Base-by-base conservation (phyloP, 441 rosid species). In the Euphorbia celastroides region DNA sequence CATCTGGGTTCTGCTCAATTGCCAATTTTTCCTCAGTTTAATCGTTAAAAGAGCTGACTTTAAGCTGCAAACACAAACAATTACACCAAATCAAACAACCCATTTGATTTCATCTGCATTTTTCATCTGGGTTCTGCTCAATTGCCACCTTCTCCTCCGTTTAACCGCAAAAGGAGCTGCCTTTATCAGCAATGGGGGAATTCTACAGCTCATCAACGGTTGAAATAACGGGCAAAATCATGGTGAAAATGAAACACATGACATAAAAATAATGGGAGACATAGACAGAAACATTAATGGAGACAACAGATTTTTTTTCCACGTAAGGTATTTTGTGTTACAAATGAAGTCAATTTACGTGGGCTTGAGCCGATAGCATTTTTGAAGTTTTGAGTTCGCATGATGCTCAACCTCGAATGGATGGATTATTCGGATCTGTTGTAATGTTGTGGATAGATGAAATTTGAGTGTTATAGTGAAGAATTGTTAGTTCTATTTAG, bases 211-310 rank as follows among this genome's bases (percentile, higher is more conserved):
- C 87, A 5, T 62, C 78, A 7, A 79, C 88, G 0, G 83, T 82
- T 34, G 77, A 78, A 27, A 70, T 90, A 60, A 80, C 92, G 19
- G 96, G 96, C 27, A 84, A 58, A 70, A 81, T 90, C 63, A 87
- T 89, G 98, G 80, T 90, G 10, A 75, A n/a, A n/a, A n/a, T n/a
- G n/a, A n/a, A n/a, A n/a, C n/a, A n/a, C n/a, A n/a, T n/a, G n/a
- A n/a, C n/a, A n/a, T n/a, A n/a, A n/a, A n/a, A n/a, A n/a, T n/a
- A n/a, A n/a, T n/a, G n/a, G n/a, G n/a, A n/a, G n/a, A n/a, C n/a
- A n/a, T n/a, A n/a, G n/a, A n/a, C n/a, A n/a, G n/a, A n/a, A n/a
- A n/a, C n/a, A n/a, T n/a, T n/a, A n/a, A n/a, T n/a, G n/a, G n/a
- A n/a, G n/a, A n/a, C n/a, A n/a, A n/a, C n/a, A n/a, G n/a, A n/a